These are phyloP conservation scores for Xerocomellus intermedius DNA, from an alignment of 768 basidiomycete species.

Conservation along the genomic window DNA sequence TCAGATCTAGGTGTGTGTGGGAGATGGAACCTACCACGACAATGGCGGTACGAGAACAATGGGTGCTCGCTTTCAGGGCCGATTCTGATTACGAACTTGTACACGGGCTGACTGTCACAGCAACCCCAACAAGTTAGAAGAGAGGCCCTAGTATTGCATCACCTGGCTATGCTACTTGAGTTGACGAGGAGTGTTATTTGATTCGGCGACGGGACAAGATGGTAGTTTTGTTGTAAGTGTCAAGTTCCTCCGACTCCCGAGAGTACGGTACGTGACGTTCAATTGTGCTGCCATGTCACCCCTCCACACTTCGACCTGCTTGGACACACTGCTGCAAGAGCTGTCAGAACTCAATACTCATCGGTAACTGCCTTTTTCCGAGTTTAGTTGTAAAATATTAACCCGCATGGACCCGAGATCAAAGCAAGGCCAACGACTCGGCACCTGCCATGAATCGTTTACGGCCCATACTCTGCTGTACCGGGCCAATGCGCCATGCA, in stretches of 20 bases:
- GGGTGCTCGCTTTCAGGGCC: not conserved
- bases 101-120: not conserved
- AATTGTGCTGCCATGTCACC: not conserved
- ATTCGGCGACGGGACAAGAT: not conserved
- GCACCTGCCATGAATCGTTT: constrained; percentile 7
- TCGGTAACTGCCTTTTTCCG: not conserved
- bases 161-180: not conserved
- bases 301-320: not conserved
- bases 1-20: not conserved
- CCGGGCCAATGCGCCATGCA: not conserved
- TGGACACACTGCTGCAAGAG: not conserved
- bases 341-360: not conserved
- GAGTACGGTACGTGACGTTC: not conserved
- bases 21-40: not conserved
- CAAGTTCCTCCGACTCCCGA: not conserved
- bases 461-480: not conserved
- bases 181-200: not conserved
- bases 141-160: not conserved
- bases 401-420: constrained; percentile 10
- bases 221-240: not conserved
- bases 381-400: not conserved
- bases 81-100: not conserved
- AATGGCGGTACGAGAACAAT: constrained; percentile 1
- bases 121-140: not conserved
- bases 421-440: constrained; percentile 20